phyloP scores from a whole-genome alignment of 2,329 filamentous ascomycete genomes.

The Hymenoscyphus occultus region DNA sequence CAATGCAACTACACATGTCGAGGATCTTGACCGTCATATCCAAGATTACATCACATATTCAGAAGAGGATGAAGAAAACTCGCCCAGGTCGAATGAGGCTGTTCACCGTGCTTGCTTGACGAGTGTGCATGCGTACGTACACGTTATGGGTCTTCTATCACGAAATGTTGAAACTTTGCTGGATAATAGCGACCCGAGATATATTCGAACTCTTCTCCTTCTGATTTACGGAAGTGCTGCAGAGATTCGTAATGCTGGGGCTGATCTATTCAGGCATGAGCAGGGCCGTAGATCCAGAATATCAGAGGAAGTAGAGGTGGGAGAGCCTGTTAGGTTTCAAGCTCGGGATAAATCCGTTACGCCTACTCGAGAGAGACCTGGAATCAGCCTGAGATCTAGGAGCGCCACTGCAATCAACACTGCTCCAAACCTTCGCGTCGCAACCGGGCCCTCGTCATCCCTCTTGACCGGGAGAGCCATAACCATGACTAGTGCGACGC shows the following conservation, averaged over 20 bases:
- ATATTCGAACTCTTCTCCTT: slow-evolving; percentile 62
- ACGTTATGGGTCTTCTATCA: slow-evolving; percentile 59
- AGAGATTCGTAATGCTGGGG: slow-evolving; percentile 51
- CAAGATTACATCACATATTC: slow-evolving; percentile 55
- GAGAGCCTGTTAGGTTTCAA: slow-evolving; percentile 50
- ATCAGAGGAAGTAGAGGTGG: slow-evolving; percentile 17
- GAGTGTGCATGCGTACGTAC: slow-evolving; percentile 61
- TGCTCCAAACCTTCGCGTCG: slow-evolving; percentile 45
- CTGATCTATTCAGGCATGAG: slow-evolving; percentile 25
- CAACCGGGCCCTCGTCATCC: slow-evolving; percentile 49
- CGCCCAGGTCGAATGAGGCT: slow-evolving; percentile 57
- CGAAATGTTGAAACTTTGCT: slow-evolving; percentile 63
- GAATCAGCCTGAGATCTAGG: slow-evolving; percentile 33
- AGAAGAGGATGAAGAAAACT: slow-evolving; percentile 47
- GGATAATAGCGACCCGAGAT: slow-evolving; percentile 63
- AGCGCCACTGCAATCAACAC: slow-evolving; percentile 36
- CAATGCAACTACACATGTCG: slow-evolving; percentile 64
- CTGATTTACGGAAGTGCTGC: slow-evolving; percentile 66
- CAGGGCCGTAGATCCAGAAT: slow-evolving; percentile 17
- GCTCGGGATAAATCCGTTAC: slow-evolving; percentile 52
- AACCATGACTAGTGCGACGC: slow-evolving; percentile 55
- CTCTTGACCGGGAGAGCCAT: slow-evolving; percentile 54
- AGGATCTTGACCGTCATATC: slow-evolving; percentile 63
- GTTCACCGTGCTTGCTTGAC: slow-evolving; percentile 62
- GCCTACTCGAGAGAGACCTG: slow-evolving; percentile 50